Conservation (phyloP, 2,329 filamentous ascomycete species). For the Verticillium nubilum region DNA sequence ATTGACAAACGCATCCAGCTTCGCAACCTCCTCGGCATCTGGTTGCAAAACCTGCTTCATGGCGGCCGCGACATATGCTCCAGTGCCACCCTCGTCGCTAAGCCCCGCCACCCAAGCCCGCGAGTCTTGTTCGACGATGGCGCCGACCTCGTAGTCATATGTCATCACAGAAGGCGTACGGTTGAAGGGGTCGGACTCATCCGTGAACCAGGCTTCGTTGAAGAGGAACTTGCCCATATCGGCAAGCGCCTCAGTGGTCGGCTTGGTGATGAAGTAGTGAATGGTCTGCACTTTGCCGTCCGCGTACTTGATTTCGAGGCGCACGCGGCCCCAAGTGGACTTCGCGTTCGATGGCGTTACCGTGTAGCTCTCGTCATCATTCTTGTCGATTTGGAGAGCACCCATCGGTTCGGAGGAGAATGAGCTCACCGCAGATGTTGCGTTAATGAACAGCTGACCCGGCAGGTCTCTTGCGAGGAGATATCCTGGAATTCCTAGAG, state of each 20-base stretch:
- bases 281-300: constrained; percentile 45
- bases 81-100: constrained; percentile 54
- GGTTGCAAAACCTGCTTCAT: constrained; percentile 51
- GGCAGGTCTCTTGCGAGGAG: constrained; percentile 42
- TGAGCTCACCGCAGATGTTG: constrained; percentile 30
- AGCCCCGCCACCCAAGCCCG: constrained; percentile 55
- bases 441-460: constrained; percentile 38
- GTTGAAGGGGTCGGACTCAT: constrained; percentile 46
- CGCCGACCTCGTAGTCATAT: constrained; percentile 44
- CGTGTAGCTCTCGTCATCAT: constrained; percentile 26
- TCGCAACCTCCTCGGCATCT: constrained; percentile 38
- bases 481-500: constrained; percentile 49
- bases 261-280: constrained; percentile 51
- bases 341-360: constrained; percentile 31
- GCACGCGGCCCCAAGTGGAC: constrained; percentile 42
- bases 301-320: constrained; percentile 40
- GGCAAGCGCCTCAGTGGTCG: constrained; percentile 33
- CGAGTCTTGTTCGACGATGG: constrained; percentile 37
- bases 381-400: constrained; percentile 27
- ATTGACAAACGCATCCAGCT: constrained; percentile 49
- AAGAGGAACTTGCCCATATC: constrained; percentile 49
- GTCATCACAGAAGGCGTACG: constrained; percentile 50
- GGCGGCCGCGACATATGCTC: constrained; percentile 47
- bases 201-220: constrained; percentile 44
- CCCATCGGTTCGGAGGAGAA: constrained; percentile 31